Percentiles rank a stretch among this genome's conserved stretches.
phyloP scores from a whole-genome alignment of 768 basidiomycete species.

The Imleria badia region DNA sequence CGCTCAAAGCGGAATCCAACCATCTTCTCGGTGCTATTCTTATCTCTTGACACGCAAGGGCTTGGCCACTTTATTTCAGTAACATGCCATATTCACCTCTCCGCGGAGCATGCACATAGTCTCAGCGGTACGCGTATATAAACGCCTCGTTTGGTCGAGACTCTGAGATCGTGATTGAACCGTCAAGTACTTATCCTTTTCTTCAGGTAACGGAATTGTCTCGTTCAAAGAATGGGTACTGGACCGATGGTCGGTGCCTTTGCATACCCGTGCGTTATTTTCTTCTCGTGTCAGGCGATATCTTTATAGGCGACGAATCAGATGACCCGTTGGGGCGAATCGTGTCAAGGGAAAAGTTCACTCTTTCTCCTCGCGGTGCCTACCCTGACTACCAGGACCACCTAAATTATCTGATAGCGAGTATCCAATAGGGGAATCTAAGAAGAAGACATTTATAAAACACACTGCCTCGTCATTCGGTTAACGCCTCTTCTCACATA shows the following conservation, averaged over 20 bases:
- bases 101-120: not conserved
- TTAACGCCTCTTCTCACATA: slow-evolving; percentile 14
- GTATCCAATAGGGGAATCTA: slow-evolving; percentile 14
- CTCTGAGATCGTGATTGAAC: not conserved
- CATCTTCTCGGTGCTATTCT: slow-evolving; percentile 7
- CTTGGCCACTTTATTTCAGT: not conserved
- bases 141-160: not conserved
- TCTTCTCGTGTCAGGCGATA: slow-evolving; percentile 6
- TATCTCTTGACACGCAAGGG: slow-evolving; percentile 1
- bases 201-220: not conserved
- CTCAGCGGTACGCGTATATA: not conserved
- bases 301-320: slow-evolving; percentile 6
- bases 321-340: slow-evolving; percentile 7
- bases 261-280: not conserved
- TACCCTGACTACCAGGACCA: slow-evolving; percentile 14
- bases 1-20: not conserved
- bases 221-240: not conserved
- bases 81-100: not conserved
- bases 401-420: slow-evolving; percentile 5
- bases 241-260: slow-evolving; percentile 14
- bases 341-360: slow-evolving; percentile 5
- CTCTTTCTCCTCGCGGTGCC: slow-evolving; percentile 20
- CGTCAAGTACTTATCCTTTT: not conserved
- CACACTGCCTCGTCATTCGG: slow-evolving; percentile 23
- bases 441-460: slow-evolving; percentile 24